These are phyloP conservation scores for Allantophomopsis lycopodina DNA, from an alignment of 2,329 filamentous ascomycete species.

Conservation along the genomic window DNA sequence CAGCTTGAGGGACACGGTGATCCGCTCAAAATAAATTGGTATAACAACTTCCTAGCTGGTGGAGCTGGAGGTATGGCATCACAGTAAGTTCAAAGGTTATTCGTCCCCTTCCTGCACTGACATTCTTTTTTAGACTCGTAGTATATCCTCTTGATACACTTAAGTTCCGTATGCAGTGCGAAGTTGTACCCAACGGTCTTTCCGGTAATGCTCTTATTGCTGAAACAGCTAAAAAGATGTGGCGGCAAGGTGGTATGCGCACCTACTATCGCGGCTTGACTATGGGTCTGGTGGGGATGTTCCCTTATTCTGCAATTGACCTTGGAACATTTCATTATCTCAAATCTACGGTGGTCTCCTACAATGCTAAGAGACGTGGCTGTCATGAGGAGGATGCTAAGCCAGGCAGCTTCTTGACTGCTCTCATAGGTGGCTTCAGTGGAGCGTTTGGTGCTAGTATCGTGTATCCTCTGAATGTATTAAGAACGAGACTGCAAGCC, in stretches of 20 bases:
- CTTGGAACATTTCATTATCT: conserved; percentile 90
- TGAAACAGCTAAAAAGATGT: conserved; percentile 79
- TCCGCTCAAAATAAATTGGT: conserved; percentile 62
- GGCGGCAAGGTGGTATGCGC: conserved; percentile 56
- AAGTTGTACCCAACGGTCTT: conserved; percentile 75
- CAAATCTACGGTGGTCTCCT: conserved; percentile 58
- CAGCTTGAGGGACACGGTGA: conserved; percentile 80
- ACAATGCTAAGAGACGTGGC: conserved; percentile 53
- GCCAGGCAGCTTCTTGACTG: conserved; percentile 72
- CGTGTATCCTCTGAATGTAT: conserved; percentile 88
- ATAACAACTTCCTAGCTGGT: conserved; percentile 82
- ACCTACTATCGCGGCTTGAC: conserved; percentile 85
- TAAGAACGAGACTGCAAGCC: conserved; percentile 83
- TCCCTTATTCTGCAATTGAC: conserved; percentile 94
- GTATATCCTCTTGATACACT: conserved; percentile 53
- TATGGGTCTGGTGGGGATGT: conserved; percentile 91
- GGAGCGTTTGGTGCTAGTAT: conserved; percentile 87
- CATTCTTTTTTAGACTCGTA: conserved; percentile 46
- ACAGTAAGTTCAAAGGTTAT: conserved; percentile 42
- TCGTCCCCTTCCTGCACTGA: conserved; percentile 9
- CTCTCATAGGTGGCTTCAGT: conserved; percentile 78
- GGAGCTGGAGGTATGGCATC: conserved; percentile 89
- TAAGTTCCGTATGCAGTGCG: conserved; percentile 76
- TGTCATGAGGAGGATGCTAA: conserved; percentile 73
- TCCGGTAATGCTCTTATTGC: conserved; percentile 72